phyloP scores from a whole-genome alignment of 768 basidiomycete genomes.

The Mycena amicta region DNA sequence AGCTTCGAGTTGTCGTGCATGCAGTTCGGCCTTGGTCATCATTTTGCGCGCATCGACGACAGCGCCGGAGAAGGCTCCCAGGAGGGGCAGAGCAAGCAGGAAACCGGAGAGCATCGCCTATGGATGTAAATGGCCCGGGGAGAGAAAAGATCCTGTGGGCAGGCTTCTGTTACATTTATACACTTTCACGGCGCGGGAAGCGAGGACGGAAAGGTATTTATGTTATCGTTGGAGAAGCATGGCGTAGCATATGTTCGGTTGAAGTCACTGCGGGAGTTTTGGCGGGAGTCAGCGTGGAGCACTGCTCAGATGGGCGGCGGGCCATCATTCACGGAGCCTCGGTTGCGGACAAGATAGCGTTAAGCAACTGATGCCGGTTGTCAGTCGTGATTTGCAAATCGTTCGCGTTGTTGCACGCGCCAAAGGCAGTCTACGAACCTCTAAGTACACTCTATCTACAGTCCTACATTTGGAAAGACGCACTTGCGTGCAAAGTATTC shows the following conservation, averaged over 20 bases:
- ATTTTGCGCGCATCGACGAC: conserved; percentile 34
- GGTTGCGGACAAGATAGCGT: background rate
- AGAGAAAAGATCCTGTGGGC: background rate
- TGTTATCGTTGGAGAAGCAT: conserved; percentile 23
- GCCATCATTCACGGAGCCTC: no score
- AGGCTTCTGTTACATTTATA: background rate
- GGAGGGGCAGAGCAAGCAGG: conserved; percentile 18
- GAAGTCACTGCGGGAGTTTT: no score
- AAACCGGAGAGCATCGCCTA: conserved; percentile 22
- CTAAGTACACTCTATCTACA: background rate
- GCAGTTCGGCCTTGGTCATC: conserved; percentile 43
- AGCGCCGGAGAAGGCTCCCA: conserved; percentile 21
- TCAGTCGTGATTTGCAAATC: no score
- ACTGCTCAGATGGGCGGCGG: no score
- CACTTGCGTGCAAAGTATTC: conserved; percentile 86
- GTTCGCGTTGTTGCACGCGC: background rate
- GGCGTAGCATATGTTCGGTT: no score
- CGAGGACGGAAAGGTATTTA: conserved; percentile 15
- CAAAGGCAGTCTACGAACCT: background rate
- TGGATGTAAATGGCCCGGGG: background rate
- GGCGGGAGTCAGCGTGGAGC: no score
- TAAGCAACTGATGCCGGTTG: background rate
- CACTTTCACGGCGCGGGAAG: background rate
- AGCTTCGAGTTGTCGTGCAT: conserved; percentile 49
- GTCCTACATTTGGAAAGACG: conserved; percentile 43